Evolutionary conservation across 495 filamentous ascomycete genomes (phyloP), one percentile per base, ranked within the genome.

Genomic region (Cercophora scortea): DNA sequence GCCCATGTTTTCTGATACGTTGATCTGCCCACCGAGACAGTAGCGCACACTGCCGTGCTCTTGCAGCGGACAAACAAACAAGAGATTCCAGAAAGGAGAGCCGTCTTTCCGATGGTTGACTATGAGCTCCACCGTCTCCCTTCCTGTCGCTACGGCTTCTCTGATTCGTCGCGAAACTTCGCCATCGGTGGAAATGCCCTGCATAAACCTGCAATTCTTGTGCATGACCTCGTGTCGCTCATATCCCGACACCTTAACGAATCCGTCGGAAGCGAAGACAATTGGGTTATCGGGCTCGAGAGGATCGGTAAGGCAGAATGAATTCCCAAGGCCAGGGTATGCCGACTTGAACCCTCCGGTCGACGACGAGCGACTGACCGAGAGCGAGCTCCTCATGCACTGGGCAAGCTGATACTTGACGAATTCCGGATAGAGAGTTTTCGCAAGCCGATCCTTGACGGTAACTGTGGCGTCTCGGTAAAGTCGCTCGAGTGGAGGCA

Each of bases 21-120:
- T 78, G 58, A 82, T 72, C 60, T 82, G 79, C 0, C 67, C 79
- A 8, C 79, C 79, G 10, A 82, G 70, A 52, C 69, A 78, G 67
- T 71, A 81, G 0, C 61, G 61, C 3, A 75, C 49, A 15, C 61
- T 67, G 1, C 76, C 78, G 1, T 67, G 49, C 18, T 65, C 67
- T 45, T 74, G 66, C 4, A 82, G 61, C 0, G 79, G 79, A 32
- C 77, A 71, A 32, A 75, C 58, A 49, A 79, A 78, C 8, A 81
- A 56, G 18, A 82, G 57, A 50, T 79, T 81, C 79, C 77, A 81
- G 51, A 78, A 81, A 0, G 77, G 74, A 19, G 71, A 67, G 3
- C 78, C 78, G 48, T 73, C 74, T 36, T 77, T 77, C 43, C 67
- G 71, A 49, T 77, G 69, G 50, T 79, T 81, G 17, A 80, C 58